Base-by-base conservation (phyloP, 2,329 filamentous ascomycete species). In the Fusarium stilboides region DNA sequence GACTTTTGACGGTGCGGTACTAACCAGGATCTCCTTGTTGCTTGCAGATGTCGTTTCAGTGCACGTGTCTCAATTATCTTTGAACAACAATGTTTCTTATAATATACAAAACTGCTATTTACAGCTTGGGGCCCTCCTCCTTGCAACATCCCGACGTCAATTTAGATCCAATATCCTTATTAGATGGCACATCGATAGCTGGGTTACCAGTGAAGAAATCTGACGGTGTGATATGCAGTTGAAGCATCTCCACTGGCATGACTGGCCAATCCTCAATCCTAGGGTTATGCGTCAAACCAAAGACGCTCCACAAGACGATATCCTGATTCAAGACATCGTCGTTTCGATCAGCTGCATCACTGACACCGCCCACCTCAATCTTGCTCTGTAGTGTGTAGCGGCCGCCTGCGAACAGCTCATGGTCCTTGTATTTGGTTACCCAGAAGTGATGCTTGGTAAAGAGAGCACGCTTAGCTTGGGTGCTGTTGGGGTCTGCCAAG, bases 381-480 rank as follows among this genome's bases (percentile, higher is more conserved):
- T 65, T 65, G 15, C 57, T 80, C 3, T 50, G 60, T 1, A 63
- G 15, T 1, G 83, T 84, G 57, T 81, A 83, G 3, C 73, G 73
- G 0, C 83, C 84, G 6, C 80, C 81, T 0, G 83, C 81, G 43
- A 80, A 85, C 6, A 84, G 70, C 73, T 85, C 83, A 26, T 78
- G 77, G 28, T 85, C 83, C n/a, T 70, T 71, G 69, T 85, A 79
- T 54, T 79, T 79, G 8, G 83, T 85, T 5, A 85, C 80, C 81
- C 83, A 85, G 2, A 85, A 69, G 6, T 80, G 80, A 62, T 85
- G 82, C 34, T 78, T 72, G 1, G 80, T 80, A 65, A 84, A 85
- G 42, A 80, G 72, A 6, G 82, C 78, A 4, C 82, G 80, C 24
- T 75, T 76, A 10, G 77, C 77, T 69, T 84, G 81, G 52, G 76